phyloP scores from a whole-genome alignment of 176 grass and related monocot species.

The Microstegium vimineum region DNA sequence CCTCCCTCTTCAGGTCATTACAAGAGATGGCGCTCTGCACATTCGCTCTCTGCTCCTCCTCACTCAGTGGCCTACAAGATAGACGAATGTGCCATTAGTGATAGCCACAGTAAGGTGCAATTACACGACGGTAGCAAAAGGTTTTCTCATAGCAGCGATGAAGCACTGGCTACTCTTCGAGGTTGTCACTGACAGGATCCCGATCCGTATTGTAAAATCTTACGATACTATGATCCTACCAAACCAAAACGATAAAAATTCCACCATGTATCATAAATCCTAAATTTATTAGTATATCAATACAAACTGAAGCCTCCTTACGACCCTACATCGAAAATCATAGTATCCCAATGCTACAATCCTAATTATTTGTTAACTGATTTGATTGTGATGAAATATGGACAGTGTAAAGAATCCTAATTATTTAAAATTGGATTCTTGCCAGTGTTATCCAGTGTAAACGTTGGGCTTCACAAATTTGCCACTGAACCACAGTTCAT shows the following conservation, averaged over 20 bases:
- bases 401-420: too few relatives aligned
- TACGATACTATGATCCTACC: not conserved
- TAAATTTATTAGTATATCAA: not conserved
- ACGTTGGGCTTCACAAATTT: not conserved
- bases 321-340: not conserved
- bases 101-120: not conserved
- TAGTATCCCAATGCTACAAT: not conserved
- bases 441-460: not conserved
- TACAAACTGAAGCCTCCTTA: not conserved
- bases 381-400: not conserved
- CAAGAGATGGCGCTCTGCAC: constrained; percentile 56
- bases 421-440: not conserved
- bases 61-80: constrained; percentile 52
- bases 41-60: constrained; percentile 60
- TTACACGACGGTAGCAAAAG: not conserved
- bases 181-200: not conserved
- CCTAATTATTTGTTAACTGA: not conserved
- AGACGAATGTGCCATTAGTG: constrained; percentile 4
- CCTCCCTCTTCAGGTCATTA: constrained; percentile 64
- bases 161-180: not conserved
- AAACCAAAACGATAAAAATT: not conserved
- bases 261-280: not conserved
- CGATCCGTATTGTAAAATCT: not conserved
- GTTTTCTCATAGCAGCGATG: not conserved
- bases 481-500: not conserved